Evolutionary conservation across 768 basidiomycete genomes (phyloP).

Genomic region (Russula emetica): DNA sequence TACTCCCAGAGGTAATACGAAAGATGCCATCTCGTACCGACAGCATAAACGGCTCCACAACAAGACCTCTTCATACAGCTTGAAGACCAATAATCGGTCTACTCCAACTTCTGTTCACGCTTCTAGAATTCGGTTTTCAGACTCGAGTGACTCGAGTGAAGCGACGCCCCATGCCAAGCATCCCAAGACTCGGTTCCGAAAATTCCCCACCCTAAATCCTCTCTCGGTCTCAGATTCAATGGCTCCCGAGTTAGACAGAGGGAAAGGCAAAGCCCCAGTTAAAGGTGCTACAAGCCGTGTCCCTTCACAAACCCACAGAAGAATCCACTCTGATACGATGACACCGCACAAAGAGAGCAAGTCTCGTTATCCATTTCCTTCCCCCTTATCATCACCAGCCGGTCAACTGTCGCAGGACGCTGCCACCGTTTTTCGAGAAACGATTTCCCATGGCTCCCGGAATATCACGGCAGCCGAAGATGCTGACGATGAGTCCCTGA

Average conservation of each 20-base stretch:
- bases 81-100: neutral
- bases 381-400: constrained; percentile 25
- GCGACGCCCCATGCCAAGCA: constrained; percentile 20
- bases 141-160: constrained; percentile 8
- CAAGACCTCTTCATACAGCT: neutral
- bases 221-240: constrained; percentile 12
- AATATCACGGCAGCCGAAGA: constrained; percentile 11
- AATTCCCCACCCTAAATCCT: constrained; percentile 10
- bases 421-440: constrained; percentile 4
- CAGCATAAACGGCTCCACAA: neutral
- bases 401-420: neutral
- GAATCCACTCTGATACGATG: neutral
- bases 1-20: neutral
- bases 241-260: neutral
- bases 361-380: constrained; percentile 21
- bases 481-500: constrained; percentile 4
- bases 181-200: neutral
- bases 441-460: neutral
- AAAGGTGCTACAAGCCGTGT: neutral
- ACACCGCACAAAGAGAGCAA: constrained; percentile 10
- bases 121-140: neutral
- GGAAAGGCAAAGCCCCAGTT: neutral
- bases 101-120: neutral
- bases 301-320: neutral
- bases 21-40: neutral